phyloP scores from a whole-genome alignment of 2,329 filamentous ascomycete genomes.

The Bipolaris bicolor region DNA sequence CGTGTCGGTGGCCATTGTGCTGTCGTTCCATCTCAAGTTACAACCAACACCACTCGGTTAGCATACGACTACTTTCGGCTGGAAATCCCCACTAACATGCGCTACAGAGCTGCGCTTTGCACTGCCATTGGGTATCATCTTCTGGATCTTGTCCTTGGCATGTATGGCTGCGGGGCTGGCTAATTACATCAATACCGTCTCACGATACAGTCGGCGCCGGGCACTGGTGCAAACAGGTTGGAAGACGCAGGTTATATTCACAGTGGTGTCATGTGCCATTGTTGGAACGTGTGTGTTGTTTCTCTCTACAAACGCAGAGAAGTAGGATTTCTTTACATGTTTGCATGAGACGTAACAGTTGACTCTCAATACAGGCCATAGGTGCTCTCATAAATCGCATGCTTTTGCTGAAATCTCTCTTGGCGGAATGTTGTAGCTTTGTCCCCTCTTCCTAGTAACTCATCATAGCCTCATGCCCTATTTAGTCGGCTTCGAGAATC shows the following conservation, averaged over 20 bases:
- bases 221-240: constrained; percentile 92
- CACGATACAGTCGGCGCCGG: constrained; percentile 76
- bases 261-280: constrained; percentile 49
- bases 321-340: constrained; percentile 9
- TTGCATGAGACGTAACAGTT: constrained; percentile 11
- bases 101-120: constrained; percentile 75
- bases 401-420: not conserved
- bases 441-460: not conserved
- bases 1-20: constrained; percentile 85
- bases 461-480: not conserved
- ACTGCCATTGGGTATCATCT: constrained; percentile 81
- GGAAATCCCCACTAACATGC: not conserved
- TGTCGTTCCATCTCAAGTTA: constrained; percentile 88
- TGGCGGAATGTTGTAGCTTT: not conserved
- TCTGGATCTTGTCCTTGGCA: constrained; percentile 81
- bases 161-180: constrained; percentile 78
- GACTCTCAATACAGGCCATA: constrained; percentile 1
- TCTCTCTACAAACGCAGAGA: constrained; percentile 48
- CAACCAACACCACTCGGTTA: constrained; percentile 57
- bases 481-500: constrained; percentile 67
- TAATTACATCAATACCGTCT: constrained; percentile 85
- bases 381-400: constrained; percentile 1
- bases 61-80: not conserved
- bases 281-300: constrained; percentile 51
- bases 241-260: constrained; percentile 81